Base-by-base conservation (phyloP, 345 rosid species). In the Lumnitzera racemosa region DNA sequence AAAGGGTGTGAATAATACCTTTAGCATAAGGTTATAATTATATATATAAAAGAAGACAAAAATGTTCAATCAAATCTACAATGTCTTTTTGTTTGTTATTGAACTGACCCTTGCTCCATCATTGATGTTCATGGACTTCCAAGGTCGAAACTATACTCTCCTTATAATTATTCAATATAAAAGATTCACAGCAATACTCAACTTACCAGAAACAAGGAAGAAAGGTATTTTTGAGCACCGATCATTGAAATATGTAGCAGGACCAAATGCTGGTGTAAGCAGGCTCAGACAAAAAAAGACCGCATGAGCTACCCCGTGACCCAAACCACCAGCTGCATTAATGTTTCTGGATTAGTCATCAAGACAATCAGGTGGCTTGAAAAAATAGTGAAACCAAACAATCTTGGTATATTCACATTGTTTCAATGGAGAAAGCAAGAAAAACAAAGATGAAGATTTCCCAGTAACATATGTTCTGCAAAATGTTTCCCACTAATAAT, bases 281-380 rank as follows among this genome's bases (percentile, higher is more conserved):
- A 94, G 88, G 73, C 99, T 88, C 61, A 94, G 72, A 65, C 97
- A 94, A 66, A 94, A 94, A 78, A 94, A 94, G 66, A 94, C 97
- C 43, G 95, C 97, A 74, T 94, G 99, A 24, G 99, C 99, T 66
- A 88, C 85, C 58, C 96, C 99, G 67, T 90, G 99, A 74, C 99
- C 99, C 79, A 90, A 79, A 68, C 99, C 99, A 65, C 99, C 99
- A 86, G 99, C 99, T 94, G 92, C 82, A 85, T n/a, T 53, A 76
- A 65, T 66, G 62, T 67, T 72, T 59, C 57, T 2, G 51, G 68
- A 52, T 17, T 55, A 17, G n/a, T 43, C 27, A 48, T 13, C 43
- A 36, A 1, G 10, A 51, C 62, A 64, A 71, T 68, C 54, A 78
- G 67, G 57, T 56, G 51, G 53, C 54, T 65, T 48, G 58, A 63